Percentiles rank a stretch among this genome's conserved stretches.
Conservation (phyloP, 495 filamentous ascomycete genomes). For the Neurospora sp. region DNA sequence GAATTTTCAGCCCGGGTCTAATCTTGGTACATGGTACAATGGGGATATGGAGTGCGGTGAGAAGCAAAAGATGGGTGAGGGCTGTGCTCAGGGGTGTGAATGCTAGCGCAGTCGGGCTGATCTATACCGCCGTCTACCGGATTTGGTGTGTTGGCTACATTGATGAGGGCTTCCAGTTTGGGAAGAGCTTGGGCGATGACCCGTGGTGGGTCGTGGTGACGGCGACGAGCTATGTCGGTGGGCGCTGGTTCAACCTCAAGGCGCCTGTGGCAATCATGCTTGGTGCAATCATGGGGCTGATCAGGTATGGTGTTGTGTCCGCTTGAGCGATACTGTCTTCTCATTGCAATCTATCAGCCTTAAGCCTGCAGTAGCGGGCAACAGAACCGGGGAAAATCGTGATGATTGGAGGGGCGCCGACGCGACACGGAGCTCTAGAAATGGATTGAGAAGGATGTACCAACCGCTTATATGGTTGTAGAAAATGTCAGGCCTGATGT, state of each 20-base stretch:
- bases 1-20: slow-evolving; percentile 66
- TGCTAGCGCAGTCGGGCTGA: slow-evolving; percentile 65
- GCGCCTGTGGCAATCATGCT: slow-evolving; percentile 55
- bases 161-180: slow-evolving; percentile 40
- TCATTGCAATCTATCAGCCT: not conserved
- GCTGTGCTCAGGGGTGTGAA: slow-evolving; percentile 59
- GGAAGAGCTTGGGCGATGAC: slow-evolving; percentile 51
- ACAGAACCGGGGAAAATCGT: not conserved
- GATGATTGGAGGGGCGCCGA: not conserved
- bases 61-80: slow-evolving; percentile 44
- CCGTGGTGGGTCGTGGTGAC: slow-evolving; percentile 71
- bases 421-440: not conserved
- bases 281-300: slow-evolving; percentile 54
- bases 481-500: not conserved
- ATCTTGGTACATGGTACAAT: slow-evolving; percentile 55
- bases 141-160: slow-evolving; percentile 73
- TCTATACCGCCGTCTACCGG: slow-evolving; percentile 80
- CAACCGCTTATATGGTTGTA: not conserved
- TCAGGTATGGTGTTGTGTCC: slow-evolving; percentile 50
- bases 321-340: slow-evolving; percentile 6
- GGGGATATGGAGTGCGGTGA: slow-evolving; percentile 56
- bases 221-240: slow-evolving; percentile 52
- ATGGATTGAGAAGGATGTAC: not conserved
- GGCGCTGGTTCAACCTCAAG: slow-evolving; percentile 49
- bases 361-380: not conserved